phyloP scores from a whole-genome alignment of 495 filamentous ascomycete species.

The Aspergillus sclerotioniger region DNA sequence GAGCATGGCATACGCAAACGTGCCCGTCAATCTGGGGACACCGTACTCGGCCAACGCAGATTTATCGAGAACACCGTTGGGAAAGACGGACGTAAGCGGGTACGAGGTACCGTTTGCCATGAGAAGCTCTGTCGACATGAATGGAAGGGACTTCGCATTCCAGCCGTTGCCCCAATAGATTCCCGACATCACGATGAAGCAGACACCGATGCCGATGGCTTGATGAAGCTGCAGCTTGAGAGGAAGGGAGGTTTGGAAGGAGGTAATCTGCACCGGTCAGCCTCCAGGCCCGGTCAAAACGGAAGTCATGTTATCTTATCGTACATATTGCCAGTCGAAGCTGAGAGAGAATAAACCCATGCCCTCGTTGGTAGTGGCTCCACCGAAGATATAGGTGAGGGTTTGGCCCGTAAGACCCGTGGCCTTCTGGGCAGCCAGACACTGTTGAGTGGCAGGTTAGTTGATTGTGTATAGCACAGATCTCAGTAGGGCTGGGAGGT shows the following conservation, averaged over 20 bases:
- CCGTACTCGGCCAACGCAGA: conserved; percentile 32
- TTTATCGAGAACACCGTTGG: conserved; percentile 35
- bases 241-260: conserved; percentile 33
- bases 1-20: conserved; percentile 37
- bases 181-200: conserved; percentile 40
- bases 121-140: conserved; percentile 45
- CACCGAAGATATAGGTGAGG: conserved; percentile 52
- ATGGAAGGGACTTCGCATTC: conserved; percentile 48
- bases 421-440: conserved; percentile 42
- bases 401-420: conserved; percentile 27
- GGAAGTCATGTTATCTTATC: no score
- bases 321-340: conserved; percentile 60
- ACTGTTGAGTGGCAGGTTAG: neutral
- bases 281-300: neutral
- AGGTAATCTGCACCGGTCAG: conserved; percentile 30
- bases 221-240: conserved; percentile 37
- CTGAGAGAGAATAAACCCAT: conserved; percentile 47
- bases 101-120: conserved; percentile 24
- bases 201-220: conserved; percentile 44
- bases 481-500: neutral
- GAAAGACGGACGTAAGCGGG: conserved; percentile 32
- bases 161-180: conserved; percentile 52
- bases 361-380: conserved; percentile 50
- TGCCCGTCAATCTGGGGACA: conserved; percentile 42
- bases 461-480: neutral